Evolutionary conservation across 306 rosid genomes (phyloP).

Genomic region (Pyrus bretschneideri): DNA sequence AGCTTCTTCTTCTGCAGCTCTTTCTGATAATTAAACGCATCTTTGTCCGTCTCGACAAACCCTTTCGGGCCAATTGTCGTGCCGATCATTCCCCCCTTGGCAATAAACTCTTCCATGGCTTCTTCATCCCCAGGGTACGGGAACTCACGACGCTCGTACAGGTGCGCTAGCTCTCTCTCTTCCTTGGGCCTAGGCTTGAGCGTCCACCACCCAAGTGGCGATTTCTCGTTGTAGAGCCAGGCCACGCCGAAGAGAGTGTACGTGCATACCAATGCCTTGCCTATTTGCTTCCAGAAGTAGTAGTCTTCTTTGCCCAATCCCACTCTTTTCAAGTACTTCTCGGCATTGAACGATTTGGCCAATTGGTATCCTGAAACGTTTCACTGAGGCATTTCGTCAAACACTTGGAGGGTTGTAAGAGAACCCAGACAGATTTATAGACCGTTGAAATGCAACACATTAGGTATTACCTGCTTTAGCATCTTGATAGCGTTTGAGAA

Average conservation of each 20-base stretch:
- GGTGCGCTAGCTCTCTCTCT: conserved; percentile 73
- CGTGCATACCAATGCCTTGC: conserved; percentile 53
- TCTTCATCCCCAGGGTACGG: conserved; percentile 84
- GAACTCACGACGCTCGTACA: conserved; percentile 63
- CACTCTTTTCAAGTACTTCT: conserved; percentile 49
- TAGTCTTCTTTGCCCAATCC: conserved; percentile 65
- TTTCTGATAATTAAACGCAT: conserved; percentile 50
- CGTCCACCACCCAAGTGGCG: conserved; percentile 75
- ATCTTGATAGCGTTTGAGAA: conserved; percentile 49
- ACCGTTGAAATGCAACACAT: neutral
- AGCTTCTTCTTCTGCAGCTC: conserved; percentile 48
- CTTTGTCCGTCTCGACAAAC: conserved; percentile 45
- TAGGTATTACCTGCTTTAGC: conserved; percentile 46
- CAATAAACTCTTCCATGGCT: conserved; percentile 65
- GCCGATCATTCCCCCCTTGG: conserved; percentile 80
- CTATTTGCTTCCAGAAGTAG: conserved; percentile 60
- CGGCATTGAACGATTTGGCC: conserved; percentile 36
- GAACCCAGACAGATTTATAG: accelerated
- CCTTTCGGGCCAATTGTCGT: conserved; percentile 63
- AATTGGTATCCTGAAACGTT: conserved; percentile 42
- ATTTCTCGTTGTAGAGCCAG: conserved; percentile 62
- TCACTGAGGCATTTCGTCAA: conserved; percentile 14
- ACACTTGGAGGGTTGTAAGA: neutral
- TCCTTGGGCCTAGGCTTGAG: conserved; percentile 62
- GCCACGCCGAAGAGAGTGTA: conserved; percentile 59